Evolutionary conservation across 2,329 filamentous ascomycete species (phyloP), one percentile per base, ranked within the genome.

Genomic region (Camptophora hylomeconis): DNA sequence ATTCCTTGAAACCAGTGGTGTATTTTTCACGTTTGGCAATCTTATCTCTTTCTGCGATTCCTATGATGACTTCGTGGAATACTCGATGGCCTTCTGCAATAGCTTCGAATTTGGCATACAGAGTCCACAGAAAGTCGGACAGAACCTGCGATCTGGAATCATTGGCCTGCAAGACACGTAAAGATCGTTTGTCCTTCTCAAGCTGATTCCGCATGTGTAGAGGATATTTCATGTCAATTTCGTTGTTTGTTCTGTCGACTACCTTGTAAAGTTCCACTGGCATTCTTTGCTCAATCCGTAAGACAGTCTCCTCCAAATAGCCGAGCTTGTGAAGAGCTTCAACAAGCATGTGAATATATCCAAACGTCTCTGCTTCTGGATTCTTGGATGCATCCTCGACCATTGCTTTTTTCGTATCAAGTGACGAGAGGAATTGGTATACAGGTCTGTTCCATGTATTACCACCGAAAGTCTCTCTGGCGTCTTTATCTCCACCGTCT

Each of bases 101-200:
- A 5, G 89, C 82, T 53, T 95, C 89, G 40, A 98, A 95, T 45
- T 94, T 94, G 23, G 86, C 86, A 51, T 92, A 98, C 1, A 98
- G 56, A 1, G 83, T 87, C 73, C 80, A 92, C 2, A 98, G 61
- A 24, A 95, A 69, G 47, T 98, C 89, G 40, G 89, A 80, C 26
- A 98, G 77, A 16, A 94, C 81, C 44, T 83, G 80, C 9, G 78
- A 77, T 11, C 80, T 71, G 58, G 86, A 74, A 40, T 80, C 75
- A 11, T 79, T 82, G 42, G 83, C 72, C 17, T 78, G 69, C 31
- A 65, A 71, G 32, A 69, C 74, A 44, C 79, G 75, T 40, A 75
- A 68, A 36, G 71, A 42, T 5, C 47, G 50, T 41, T 51, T 57
- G 57, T 61, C 56, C 65, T 44, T 59, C 44, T 41, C 58, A 37